phyloP scores from a whole-genome alignment of 352 stramenopile genomes.

The Pythium periplocum region DNA sequence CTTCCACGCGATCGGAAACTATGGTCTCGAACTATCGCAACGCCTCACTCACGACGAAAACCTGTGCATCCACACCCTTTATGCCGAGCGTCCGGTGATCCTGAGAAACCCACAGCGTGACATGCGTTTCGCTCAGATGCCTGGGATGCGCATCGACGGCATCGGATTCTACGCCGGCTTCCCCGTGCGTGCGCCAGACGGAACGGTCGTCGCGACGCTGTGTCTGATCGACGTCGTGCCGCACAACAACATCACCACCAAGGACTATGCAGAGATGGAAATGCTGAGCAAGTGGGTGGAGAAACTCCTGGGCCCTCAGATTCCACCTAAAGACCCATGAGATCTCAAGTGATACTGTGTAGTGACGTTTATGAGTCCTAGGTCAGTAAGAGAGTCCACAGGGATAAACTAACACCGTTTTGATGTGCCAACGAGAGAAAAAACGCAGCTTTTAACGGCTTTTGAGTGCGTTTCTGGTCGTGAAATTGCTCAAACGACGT shows the following conservation, averaged over 20 bases:
- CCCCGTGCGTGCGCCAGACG: slow-evolving; percentile 37
- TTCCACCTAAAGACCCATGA: too few species aligned
- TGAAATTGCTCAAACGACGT: too few species aligned
- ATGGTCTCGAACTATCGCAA: slow-evolving; percentile 27
- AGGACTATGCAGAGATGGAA: slow-evolving; percentile 70
- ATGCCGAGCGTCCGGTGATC: slow-evolving; percentile 54
- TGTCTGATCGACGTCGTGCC: slow-evolving; percentile 33
- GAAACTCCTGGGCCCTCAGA: slow-evolving; percentile 26
- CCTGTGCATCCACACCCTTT: slow-evolving; percentile 52
- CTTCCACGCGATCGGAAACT: slow-evolving; percentile 46
- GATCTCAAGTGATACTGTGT: too few species aligned
- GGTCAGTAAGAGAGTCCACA: too few species aligned
- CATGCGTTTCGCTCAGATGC: slow-evolving; percentile 54
- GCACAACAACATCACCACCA: slow-evolving; percentile 56
- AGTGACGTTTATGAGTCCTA: too few species aligned
- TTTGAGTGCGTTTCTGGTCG: too few species aligned
- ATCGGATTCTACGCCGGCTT: slow-evolving; percentile 68
- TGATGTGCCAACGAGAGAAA: too few species aligned
- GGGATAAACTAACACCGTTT: too few species aligned
- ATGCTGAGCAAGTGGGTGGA: slow-evolving; percentile 43
- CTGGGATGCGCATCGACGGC: slow-evolving; percentile 28
- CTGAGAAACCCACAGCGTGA: slow-evolving; percentile 59
- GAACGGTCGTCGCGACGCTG: slow-evolving; percentile 41
- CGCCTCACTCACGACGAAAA: slow-evolving; percentile 39
- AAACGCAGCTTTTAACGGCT: too few species aligned